These are phyloP conservation scores for Phycomyces blakesleeanus DNA, from an alignment of 192 early-diverging fungal genomes.

Conservation along the genomic window DNA sequence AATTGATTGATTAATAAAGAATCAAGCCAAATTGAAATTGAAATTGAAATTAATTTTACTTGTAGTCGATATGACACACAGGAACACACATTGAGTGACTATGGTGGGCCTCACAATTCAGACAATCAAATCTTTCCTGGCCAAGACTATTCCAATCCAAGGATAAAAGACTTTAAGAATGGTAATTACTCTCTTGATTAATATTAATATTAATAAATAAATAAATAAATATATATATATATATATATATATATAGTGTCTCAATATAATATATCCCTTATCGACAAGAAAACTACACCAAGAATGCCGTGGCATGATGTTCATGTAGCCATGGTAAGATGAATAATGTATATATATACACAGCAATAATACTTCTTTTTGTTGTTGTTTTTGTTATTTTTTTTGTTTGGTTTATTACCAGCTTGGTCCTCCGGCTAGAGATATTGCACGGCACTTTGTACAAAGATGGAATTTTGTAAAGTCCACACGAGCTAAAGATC, in stretches of 20 bases:
- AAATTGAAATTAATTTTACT: too few relatives aligned
- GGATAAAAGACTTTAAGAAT: conserved; percentile 72
- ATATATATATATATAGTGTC: conserved; percentile 14
- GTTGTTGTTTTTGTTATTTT: neutral
- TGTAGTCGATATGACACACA: conserved; percentile 79
- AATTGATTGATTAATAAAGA: neutral
- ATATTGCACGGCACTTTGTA: conserved; percentile 85
- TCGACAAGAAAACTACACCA: conserved; percentile 42
- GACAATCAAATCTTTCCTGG: conserved; percentile 57
- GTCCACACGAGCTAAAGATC: conserved; percentile 53
- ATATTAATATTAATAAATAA: too few relatives aligned
- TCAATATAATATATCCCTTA: conserved; percentile 31
- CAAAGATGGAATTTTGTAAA: conserved; percentile 90
- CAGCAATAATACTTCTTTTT: neutral
- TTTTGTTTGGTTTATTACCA: neutral
- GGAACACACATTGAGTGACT: conserved; percentile 72
- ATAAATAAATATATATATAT: too few relatives aligned
- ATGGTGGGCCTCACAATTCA: conserved; percentile 39
- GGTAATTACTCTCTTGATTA: too few relatives aligned
- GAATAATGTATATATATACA: too few relatives aligned
- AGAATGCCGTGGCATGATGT: conserved; percentile 95
- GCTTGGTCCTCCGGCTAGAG: conserved; percentile 70
- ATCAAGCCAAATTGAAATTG: too few relatives aligned
- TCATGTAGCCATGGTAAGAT: conserved; percentile 65
- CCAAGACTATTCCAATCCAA: conserved; percentile 87